Percentiles rank a stretch among this genome's conserved stretches.
These are phyloP conservation scores for Coemansia sp. DNA, from an alignment of 192 early-diverging fungal genomes.

Conservation along the genomic window DNA sequence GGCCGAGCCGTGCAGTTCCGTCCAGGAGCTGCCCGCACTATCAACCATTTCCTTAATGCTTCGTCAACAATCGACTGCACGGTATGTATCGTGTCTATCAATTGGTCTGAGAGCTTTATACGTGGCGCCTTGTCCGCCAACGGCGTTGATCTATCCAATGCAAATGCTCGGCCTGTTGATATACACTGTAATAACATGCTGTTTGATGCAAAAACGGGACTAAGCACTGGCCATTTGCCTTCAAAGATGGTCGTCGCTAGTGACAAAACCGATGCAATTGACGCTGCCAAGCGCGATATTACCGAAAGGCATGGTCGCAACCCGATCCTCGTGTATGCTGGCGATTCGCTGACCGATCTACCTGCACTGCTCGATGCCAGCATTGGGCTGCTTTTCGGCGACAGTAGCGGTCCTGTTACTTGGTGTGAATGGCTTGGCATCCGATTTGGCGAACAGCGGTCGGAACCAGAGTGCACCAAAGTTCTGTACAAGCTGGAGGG, in stretches of 20 bases:
- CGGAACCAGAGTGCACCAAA: not conserved
- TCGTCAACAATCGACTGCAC: conserved; percentile 1
- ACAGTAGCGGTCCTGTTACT: conserved; percentile 12
- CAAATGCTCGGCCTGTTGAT: not conserved
- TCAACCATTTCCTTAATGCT: conserved; percentile 18
- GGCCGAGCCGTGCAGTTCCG: conserved; percentile 20
- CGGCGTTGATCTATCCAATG: conserved; percentile 4
- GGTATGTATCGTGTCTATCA: conserved; percentile 40
- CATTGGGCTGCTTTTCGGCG: conserved; percentile 38
- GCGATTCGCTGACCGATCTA: conserved; percentile 54
- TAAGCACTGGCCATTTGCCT: conserved; percentile 20
- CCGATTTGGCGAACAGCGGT: conserved; percentile 10
- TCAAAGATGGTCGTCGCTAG: conserved; percentile 27
- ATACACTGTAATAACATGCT: conserved; percentile 32
- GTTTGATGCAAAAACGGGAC: conserved; percentile 17
- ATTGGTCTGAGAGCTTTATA: conserved; percentile 53
- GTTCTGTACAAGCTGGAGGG: conserved; percentile 5
- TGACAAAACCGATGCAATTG: conserved; percentile 34
- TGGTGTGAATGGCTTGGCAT: conserved; percentile 44
- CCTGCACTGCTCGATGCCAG: conserved; percentile 40
- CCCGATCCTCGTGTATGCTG: conserved; percentile 31
- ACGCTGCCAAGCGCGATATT: not conserved
- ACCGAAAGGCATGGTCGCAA: not conserved
- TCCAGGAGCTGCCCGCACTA: conserved; percentile 17
- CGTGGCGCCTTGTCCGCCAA: conserved; percentile 34